Conservation (phyloP, 1,139 yeast species). For the Chernovozyma sophiae-reginae region DNA sequence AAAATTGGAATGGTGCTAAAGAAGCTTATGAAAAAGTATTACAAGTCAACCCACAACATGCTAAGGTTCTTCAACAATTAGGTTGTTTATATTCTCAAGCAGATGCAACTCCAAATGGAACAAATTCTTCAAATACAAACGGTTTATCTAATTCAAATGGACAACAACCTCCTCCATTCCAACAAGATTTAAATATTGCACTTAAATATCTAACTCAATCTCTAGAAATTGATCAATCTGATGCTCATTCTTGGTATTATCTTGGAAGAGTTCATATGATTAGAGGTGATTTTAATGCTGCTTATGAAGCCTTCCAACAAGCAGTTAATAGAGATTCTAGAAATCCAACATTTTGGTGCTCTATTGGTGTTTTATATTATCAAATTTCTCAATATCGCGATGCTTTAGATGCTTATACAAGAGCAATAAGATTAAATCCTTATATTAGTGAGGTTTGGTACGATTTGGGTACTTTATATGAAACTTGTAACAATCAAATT, state of each 20-base stretch:
- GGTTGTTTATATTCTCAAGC: conserved; percentile 95
- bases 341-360: conserved; percentile 98
- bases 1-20: conserved; percentile 86
- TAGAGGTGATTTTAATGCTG: conserved; percentile 88
- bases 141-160: conserved; percentile 28
- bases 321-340: conserved; percentile 96
- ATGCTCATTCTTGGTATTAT: conserved; percentile 97
- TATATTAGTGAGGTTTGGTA: conserved; percentile 98
- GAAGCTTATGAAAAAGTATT: conserved; percentile 94
- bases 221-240: conserved; percentile 81
- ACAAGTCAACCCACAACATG: conserved; percentile 86
- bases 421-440: conserved; percentile 94
- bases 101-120: conserved; percentile 22
- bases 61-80: conserved; percentile 90
- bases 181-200: conserved; percentile 79
- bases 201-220: conserved; percentile 79
- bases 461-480: conserved; percentile 93
- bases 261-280: conserved; percentile 97
- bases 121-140: conserved; percentile 29
- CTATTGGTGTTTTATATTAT: conserved; percentile 93
- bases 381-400: conserved; percentile 95
- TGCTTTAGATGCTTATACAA: conserved; percentile 94
- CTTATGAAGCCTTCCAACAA: conserved; percentile 97
- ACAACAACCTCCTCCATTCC: conserved; percentile 19
- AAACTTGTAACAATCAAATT: conserved; percentile 93